These are phyloP conservation scores for Xylaria acuta DNA, from an alignment of 495 filamentous ascomycete species.

Conservation along the genomic window DNA sequence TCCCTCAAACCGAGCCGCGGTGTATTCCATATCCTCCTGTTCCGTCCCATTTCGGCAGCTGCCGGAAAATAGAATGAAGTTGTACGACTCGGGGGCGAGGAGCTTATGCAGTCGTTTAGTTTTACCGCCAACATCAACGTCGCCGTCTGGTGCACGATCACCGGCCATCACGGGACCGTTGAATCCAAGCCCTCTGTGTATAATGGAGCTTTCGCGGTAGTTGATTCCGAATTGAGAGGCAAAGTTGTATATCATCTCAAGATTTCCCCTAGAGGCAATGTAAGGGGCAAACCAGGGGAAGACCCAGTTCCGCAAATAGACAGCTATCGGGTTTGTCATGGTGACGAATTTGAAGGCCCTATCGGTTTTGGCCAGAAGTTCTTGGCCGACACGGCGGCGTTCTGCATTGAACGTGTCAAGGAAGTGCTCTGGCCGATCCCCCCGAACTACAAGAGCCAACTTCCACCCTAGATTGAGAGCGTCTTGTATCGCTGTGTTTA, in stretches of 20 bases:
- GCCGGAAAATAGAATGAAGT: slow-evolving; percentile 9
- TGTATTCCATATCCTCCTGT: background rate
- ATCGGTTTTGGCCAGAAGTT: background rate
- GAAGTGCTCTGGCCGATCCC: slow-evolving; percentile 21
- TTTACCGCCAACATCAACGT: slow-evolving; percentile 19
- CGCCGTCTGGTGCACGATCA: slow-evolving; percentile 43
- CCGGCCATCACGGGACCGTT: slow-evolving; percentile 37
- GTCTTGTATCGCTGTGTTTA: slow-evolving; percentile 74
- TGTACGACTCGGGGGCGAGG: background rate
- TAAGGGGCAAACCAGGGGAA: background rate
- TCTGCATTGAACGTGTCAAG: slow-evolving; percentile 33
- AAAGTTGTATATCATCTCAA: slow-evolving; percentile 34
- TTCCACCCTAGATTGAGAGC: slow-evolving; percentile 81
- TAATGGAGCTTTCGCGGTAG: slow-evolving; percentile 42
- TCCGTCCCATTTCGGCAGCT: background rate
- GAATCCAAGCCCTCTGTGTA: slow-evolving; percentile 34
- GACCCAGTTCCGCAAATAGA: background rate
- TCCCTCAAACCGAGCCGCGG: background rate
- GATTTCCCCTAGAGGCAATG: background rate
- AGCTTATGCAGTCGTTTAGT: background rate
- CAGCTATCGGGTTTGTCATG: background rate
- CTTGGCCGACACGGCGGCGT: background rate
- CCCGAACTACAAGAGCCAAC: slow-evolving; percentile 58
- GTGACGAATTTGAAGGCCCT: background rate
- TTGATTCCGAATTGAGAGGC: slow-evolving; percentile 43